Percentiles rank a stretch among this genome's conserved stretches.
These are phyloP conservation scores for Acanthamoeba lenticulata DNA, from an alignment of 208 protist genomes.

Conservation along the genomic window DNA sequence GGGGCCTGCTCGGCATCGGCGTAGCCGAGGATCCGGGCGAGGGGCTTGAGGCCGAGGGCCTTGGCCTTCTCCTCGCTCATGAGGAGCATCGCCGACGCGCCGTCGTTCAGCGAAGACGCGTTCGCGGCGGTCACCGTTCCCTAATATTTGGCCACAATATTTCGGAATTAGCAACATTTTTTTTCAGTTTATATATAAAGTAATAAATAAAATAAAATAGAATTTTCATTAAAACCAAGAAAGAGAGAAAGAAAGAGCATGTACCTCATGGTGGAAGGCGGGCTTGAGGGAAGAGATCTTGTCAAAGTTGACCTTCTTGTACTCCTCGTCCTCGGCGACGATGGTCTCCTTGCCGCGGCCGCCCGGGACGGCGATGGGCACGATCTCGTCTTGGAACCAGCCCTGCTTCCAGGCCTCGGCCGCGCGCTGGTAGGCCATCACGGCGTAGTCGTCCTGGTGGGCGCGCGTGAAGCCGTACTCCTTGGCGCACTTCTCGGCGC, in stretches of 20 bases:
- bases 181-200: not conserved
- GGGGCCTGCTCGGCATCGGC: conserved; percentile 92
- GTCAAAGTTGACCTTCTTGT: conserved; percentile 89
- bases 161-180: not conserved
- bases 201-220: not conserved
- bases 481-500: conserved; percentile 89
- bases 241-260: not conserved
- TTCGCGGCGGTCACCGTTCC: conserved; percentile 95
- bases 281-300: conserved; percentile 91
- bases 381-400: conserved; percentile 92
- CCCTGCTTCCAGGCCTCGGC: conserved; percentile 85
- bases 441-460: conserved; percentile 93
- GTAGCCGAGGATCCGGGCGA: conserved; percentile 76
- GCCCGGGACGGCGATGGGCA: conserved; percentile 87
- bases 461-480: conserved; percentile 91
- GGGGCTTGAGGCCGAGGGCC: conserved; percentile 6
- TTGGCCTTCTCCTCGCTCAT: conserved; percentile 68
- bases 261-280: conserved; percentile 88
- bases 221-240: no score
- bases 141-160: not conserved
- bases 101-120: conserved; percentile 92
- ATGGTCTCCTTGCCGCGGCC: conserved; percentile 80
- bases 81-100: conserved; percentile 91
- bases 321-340: conserved; percentile 90
- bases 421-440: conserved; percentile 91